Evolutionary conservation across 495 filamentous ascomycete genomes (phyloP).

Genomic region (Penicillium fimorum): DNA sequence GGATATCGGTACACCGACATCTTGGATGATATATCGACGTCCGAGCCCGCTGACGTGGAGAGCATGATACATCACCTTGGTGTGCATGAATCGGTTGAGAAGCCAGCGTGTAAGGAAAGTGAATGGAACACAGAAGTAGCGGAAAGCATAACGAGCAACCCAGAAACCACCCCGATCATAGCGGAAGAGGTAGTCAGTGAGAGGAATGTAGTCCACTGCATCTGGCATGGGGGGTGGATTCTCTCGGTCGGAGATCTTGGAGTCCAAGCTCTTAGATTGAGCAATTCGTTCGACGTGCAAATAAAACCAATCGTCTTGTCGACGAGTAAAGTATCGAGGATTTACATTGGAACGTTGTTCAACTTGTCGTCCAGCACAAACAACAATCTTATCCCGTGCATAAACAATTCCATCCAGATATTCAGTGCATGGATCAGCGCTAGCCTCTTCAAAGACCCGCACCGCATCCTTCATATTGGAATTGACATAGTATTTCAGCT

Average conservation of each 20-base stretch:
- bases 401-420: conserved; percentile 57
- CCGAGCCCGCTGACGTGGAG: conserved; percentile 51
- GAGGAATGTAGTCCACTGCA: conserved; percentile 47
- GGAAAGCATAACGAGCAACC: conserved; percentile 50
- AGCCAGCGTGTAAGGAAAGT: conserved; percentile 52
- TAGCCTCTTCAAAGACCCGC: conserved; percentile 30
- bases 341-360: conserved; percentile 19
- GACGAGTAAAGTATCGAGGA: conserved; percentile 43
- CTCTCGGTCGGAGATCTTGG: neutral
- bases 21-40: conserved; percentile 52
- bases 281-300: conserved; percentile 43
- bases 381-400: conserved; percentile 40
- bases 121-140: conserved; percentile 58
- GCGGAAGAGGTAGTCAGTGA: conserved; percentile 60
- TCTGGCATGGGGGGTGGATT: neutral
- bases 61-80: conserved; percentile 56
- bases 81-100: conserved; percentile 53
- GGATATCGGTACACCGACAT: conserved; percentile 53
- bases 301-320: conserved; percentile 60
- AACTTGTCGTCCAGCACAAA: conserved; percentile 49
- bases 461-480: conserved; percentile 40
- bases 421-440: conserved; percentile 42
- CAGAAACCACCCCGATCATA: conserved; percentile 65
- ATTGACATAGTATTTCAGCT: conserved; percentile 48
- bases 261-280: conserved; percentile 1